Conservation (phyloP, 2,329 filamentous ascomycete species). For the Endothia cerciana region DNA sequence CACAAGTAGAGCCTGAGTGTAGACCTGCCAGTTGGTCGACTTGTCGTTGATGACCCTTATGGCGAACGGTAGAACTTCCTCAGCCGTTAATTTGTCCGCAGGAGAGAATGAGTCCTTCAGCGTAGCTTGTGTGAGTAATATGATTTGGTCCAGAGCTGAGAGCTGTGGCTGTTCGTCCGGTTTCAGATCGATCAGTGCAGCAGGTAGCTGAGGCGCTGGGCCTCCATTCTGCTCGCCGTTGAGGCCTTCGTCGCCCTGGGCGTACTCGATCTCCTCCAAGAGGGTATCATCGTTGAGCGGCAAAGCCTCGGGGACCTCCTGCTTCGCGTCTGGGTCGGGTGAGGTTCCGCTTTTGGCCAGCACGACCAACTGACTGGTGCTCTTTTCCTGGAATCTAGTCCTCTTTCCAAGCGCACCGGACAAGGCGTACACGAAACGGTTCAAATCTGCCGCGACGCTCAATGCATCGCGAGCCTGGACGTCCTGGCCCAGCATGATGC, state of each 20-base stretch:
- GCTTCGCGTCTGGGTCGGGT: constrained; percentile 29
- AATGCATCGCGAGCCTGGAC: constrained; percentile 74
- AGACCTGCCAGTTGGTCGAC: constrained; percentile 96
- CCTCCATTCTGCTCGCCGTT: constrained; percentile 38
- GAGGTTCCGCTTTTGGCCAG: constrained; percentile 73
- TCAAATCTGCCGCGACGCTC: constrained; percentile 65
- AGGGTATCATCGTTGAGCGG: constrained; percentile 91
- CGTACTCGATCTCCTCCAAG: constrained; percentile 83
- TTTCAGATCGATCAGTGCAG: constrained; percentile 65
- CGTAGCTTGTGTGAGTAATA: constrained; percentile 83
- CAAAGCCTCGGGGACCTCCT: constrained; percentile 65
- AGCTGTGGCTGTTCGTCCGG: constrained; percentile 83
- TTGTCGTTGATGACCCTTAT: constrained; percentile 85
- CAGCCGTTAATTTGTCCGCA: constrained; percentile 81
- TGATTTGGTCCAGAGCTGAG: constrained; percentile 83
- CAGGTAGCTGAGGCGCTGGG: constrained; percentile 53
- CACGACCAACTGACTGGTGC: constrained; percentile 87
- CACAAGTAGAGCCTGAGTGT: constrained; percentile 89
- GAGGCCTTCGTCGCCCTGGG: constrained; percentile 52
- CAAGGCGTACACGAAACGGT: constrained; percentile 78
- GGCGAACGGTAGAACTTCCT: constrained; percentile 91
- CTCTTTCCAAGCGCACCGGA: constrained; percentile 86
- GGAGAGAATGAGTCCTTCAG: constrained; percentile 88
- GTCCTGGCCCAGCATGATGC: constrained; percentile 84
- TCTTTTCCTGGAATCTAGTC: constrained; percentile 78